A percentile compares a stretch with the other conserved stretches of the same genome.
These are phyloP conservation scores for Cairneyella variabilis DNA, from an alignment of 495 filamentous ascomycete genomes.

Conservation along the genomic window DNA sequence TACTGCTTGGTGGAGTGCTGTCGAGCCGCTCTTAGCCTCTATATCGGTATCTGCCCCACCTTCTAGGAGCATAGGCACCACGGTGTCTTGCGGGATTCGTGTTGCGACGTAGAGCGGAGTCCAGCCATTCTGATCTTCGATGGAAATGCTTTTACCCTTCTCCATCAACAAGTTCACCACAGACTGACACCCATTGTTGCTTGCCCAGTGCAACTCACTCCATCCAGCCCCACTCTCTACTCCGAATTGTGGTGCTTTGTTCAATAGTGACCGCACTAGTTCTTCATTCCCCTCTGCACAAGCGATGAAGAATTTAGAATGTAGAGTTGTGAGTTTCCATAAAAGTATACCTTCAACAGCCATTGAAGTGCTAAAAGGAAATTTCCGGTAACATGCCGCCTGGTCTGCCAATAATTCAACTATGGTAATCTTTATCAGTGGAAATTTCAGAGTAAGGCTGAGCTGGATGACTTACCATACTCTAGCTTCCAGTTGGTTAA, in stretches of 20 bases:
- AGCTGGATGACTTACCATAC: background rate
- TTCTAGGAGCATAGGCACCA: background rate
- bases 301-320: background rate
- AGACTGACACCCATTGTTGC: background rate
- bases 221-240: background rate
- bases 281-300: background rate
- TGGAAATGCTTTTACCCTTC: background rate
- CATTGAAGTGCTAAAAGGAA: background rate
- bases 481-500: background rate
- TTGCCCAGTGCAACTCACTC: background rate
- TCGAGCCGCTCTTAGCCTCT: background rate
- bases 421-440: background rate
- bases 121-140: background rate
- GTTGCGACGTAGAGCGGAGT: background rate
- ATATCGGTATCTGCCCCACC: background rate
- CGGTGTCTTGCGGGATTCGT: background rate
- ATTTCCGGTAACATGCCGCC: background rate
- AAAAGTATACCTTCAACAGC: background rate
- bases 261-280: background rate
- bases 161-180: background rate
- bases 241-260: background rate
- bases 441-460: background rate
- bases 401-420: background rate
- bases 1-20: background rate
- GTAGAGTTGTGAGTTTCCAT: background rate